Base-by-base conservation (phyloP, 1,284 basidiomycete genomes). In the Schizophyllum amplum region DNA sequence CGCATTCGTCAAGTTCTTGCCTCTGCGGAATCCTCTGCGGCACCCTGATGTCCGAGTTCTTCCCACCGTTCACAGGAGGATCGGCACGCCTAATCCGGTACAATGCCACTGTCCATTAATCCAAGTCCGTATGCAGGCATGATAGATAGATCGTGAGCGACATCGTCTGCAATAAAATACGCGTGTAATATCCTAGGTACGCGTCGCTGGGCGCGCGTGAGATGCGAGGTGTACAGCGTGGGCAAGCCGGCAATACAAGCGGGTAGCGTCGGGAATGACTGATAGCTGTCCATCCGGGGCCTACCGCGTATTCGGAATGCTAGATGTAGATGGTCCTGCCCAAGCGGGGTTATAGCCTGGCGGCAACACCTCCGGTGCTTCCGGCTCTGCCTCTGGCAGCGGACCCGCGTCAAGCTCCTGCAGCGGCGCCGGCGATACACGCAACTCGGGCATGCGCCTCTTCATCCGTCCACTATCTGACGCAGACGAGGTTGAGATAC, bases 351-450 rank as follows among this genome's bases (percentile, higher is more conserved):
- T 56, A 49, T 62, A 62, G 22, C 25, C 55, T 17, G 61, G 61
- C 17, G 61, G 61, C 13, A 62, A 33, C 2, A 33, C 52, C 46
- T 61, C 60, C 52, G 57, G 57, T 47, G 54, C 58, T 23, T n/a
- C 24, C 24, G 26, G 6, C 7, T 50, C 48, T 15, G 33, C 33
- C 27, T 11, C 21, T 21, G 51, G 49, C 5, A 60, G 49, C 15
- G 57, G 59, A 3, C 61, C 61, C 9, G 61, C 61, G 52, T 62
- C 61, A 1, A 60, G 55, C 51, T 62, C 61, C 17, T 62, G 61
- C 23, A 59, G 59, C 20, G 54, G 4, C 7, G 47, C 47, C 13
- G 54, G 55, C 6, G 46, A 47, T 42, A 48, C 51, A 5, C 57
- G 53, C n/a, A 53, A 48, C 17, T 17, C 24, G n/a, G 47, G 42